These are phyloP conservation scores for Boletales sp. DNA, from an alignment of 768 basidiomycete species.

Conservation along the genomic window DNA sequence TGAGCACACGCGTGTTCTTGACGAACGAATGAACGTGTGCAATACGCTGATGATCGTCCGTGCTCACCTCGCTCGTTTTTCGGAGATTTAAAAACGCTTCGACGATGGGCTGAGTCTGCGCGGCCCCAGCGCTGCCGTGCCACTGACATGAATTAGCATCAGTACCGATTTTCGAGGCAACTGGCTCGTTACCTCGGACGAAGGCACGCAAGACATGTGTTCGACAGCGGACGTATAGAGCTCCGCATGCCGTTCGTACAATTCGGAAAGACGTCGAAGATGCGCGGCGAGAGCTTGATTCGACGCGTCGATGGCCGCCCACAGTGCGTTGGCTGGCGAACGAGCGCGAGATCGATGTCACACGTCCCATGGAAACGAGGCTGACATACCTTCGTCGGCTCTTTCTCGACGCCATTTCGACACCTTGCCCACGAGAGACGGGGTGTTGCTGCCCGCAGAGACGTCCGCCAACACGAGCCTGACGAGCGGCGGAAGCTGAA, in stretches of 20 bases:
- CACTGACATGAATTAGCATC: slow-evolving; percentile 38
- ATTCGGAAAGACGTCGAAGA: slow-evolving; percentile 47
- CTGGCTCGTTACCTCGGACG: slow-evolving; percentile 45
- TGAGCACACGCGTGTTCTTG: slow-evolving; percentile 71
- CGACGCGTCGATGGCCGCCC: slow-evolving; percentile 58
- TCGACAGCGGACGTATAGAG: slow-evolving; percentile 57
- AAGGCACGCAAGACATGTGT: slow-evolving; percentile 56
- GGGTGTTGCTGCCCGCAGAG: slow-evolving; percentile 93
- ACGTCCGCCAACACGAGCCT: slow-evolving; percentile 92
- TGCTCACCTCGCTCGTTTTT: slow-evolving; percentile 52
- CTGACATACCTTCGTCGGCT: slow-evolving; percentile 45
- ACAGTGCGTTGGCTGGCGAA: slow-evolving; percentile 53
- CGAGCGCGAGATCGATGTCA: not conserved
- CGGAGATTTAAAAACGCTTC: slow-evolving; percentile 58
- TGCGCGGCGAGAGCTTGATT: slow-evolving; percentile 58
- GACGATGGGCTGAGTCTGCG: slow-evolving; percentile 34
- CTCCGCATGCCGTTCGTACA: slow-evolving; percentile 44
- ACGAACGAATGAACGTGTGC: not conserved
- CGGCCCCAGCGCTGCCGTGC: slow-evolving; percentile 18
- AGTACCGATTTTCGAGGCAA: not conserved
- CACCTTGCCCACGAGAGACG: slow-evolving; percentile 88
- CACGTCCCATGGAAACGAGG: not conserved
- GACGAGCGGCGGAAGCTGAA: slow-evolving; percentile 80
- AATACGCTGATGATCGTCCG: not conserved
- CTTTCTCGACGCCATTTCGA: slow-evolving; percentile 81